phyloP scores from a whole-genome alignment of 106 monocot genomes.

The Dendrobium officinale region DNA sequence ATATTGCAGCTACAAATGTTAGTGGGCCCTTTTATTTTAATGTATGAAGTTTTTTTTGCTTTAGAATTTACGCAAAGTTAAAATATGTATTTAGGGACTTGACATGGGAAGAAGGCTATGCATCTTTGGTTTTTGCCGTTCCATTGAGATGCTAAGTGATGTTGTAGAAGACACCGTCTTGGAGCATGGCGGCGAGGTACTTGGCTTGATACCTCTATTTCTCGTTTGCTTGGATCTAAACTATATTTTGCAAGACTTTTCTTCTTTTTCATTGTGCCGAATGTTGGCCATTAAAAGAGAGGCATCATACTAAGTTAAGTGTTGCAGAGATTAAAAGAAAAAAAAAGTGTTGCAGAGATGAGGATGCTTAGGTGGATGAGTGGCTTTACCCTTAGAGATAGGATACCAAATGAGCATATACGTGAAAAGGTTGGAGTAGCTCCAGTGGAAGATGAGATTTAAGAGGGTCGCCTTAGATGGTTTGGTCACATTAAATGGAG shows the following conservation, averaged over 20 bases:
- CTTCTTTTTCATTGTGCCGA: not conserved
- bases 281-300: no score
- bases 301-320: no score
- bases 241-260: not conserved
- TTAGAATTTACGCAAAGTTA: not conserved
- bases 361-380: no score
- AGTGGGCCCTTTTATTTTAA: constrained; percentile 8
- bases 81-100: constrained; percentile 46
- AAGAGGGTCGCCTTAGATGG: no score
- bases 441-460: no score
- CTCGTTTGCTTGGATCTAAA: not conserved
- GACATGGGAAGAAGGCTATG: constrained; percentile 90
- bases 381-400: no score
- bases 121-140: constrained; percentile 91
- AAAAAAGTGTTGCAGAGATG: no score
- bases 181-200: constrained; percentile 95
- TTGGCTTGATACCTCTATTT: not conserved
- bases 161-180: constrained; percentile 90
- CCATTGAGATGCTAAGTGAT: constrained; percentile 97
- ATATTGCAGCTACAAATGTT: constrained; percentile 98
- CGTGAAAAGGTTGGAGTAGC: no score
- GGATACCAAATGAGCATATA: no score
- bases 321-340: no score
- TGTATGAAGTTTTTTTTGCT: not conserved
- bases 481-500: no score